These are phyloP conservation scores for Chlorella sp. DNA, from an alignment of 139 green algal genomes.

Conservation along the genomic window DNA sequence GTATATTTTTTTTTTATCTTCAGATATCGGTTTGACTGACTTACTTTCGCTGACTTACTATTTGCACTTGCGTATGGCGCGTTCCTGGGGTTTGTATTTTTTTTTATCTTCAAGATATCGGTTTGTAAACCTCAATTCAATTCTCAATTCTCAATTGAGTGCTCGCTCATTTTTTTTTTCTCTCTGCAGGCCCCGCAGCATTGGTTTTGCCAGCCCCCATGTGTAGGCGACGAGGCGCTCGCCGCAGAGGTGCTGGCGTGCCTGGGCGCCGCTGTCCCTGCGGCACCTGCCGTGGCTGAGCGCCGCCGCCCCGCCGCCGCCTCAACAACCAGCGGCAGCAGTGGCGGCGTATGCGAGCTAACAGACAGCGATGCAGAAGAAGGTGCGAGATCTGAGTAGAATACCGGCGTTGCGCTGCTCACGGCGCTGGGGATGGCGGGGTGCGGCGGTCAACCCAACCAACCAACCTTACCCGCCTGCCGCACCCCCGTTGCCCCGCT, in stretches of 20 bases:
- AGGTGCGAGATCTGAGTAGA: too few species aligned
- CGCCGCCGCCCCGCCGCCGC: not conserved
- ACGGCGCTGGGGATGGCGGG: not conserved
- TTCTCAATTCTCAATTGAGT: too few species aligned
- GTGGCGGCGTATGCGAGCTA: not conserved
- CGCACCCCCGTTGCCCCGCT: not conserved
- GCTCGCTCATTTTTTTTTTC: too few species aligned
- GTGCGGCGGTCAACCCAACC: not conserved
- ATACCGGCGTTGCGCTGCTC: not conserved
- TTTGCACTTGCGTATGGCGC: too few species aligned
- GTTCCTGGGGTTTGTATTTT: too few species aligned
- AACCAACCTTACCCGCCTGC: too few species aligned
- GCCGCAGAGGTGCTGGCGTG: not conserved
- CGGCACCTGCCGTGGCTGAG: not conserved
- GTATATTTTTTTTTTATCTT: too few species aligned
- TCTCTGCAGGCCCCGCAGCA: not conserved
- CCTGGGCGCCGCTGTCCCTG: not conserved
- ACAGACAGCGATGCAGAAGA: not conserved
- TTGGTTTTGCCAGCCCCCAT: not conserved
- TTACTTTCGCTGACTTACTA: too few species aligned
- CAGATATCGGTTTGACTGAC: too few species aligned
- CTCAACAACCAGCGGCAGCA: not conserved
- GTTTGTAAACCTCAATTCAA: too few species aligned
- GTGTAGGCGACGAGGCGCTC: not conserved
- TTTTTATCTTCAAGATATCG: too few species aligned